These are phyloP conservation scores for Urochloa ruziziensis DNA, from an alignment of 176 grass and related monocot species.

Conservation along the genomic window DNA sequence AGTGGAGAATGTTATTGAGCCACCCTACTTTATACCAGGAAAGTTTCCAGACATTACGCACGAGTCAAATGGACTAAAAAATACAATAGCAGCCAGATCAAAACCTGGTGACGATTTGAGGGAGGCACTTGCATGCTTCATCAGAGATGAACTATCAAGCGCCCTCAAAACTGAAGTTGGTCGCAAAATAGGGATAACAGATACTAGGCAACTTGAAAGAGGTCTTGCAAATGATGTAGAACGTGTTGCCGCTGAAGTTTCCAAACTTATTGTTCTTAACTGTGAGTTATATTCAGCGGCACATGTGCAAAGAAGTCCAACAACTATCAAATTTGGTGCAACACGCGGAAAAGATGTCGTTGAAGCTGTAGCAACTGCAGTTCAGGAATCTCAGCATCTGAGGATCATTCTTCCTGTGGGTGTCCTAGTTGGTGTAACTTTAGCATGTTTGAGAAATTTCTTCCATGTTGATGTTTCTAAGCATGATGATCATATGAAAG, in stretches of 20 bases:
- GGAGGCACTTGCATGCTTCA: slow-evolving; percentile 45
- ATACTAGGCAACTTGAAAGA: slow-evolving; percentile 45
- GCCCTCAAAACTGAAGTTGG: slow-evolving; percentile 78
- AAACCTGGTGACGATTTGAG: slow-evolving; percentile 43
- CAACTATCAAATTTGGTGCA: slow-evolving; percentile 55
- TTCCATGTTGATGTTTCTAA: slow-evolving; percentile 51
- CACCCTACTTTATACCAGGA: slow-evolving; percentile 54
- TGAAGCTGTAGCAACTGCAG: slow-evolving; percentile 63
- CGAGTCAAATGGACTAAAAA: slow-evolving; percentile 30
- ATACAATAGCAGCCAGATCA: slow-evolving; percentile 19
- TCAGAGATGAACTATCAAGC: slow-evolving; percentile 60
- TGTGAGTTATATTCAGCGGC: slow-evolving; percentile 54
- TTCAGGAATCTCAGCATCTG: slow-evolving; percentile 59
- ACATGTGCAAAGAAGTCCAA: slow-evolving; percentile 41
- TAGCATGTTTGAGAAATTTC: slow-evolving; percentile 81
- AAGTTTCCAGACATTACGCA: slow-evolving; percentile 6
- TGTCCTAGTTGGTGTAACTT: slow-evolving; percentile 72
- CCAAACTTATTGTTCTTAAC: slow-evolving; percentile 50
- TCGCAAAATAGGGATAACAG: slow-evolving; percentile 64
- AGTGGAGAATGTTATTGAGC: slow-evolving; percentile 40
- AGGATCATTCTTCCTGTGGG: slow-evolving; percentile 82
- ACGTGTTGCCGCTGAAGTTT: slow-evolving; percentile 53
- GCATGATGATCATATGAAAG: slow-evolving; percentile 51
- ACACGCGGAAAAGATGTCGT: slow-evolving; percentile 53
- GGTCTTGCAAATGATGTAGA: slow-evolving; percentile 62